Evolutionary conservation across 495 filamentous ascomycete species (phyloP), one percentile per base, ranked within the genome.

Genomic region (Aspergillus hancockii): DNA sequence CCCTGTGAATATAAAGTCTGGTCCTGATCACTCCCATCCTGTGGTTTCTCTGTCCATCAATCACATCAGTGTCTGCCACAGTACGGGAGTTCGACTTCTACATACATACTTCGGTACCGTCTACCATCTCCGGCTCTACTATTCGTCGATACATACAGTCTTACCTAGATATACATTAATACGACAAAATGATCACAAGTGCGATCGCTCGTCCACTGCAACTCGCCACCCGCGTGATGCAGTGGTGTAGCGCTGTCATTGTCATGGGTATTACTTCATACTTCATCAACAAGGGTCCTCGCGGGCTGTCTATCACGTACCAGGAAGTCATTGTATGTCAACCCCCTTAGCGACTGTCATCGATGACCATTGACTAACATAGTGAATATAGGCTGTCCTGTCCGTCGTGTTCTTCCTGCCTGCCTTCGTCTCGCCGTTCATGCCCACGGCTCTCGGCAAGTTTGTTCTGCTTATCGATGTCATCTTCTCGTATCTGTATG

Each of bases 401-500:
- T 85, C 83, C 0, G 79, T 84, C 25, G 78, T 75, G 56, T 84
- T 85, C 73, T 86, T 83, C 76, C 63, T 85, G 4, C 70, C 78
- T 8, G 78, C 82, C 5, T 84, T 86, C 67, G 60, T 85, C 54
- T 79, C 85, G 23, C 77, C 78, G 23, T 76, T 79, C 55, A 69
- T 78, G 56, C 75, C 79, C 3, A 74, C 72, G 5, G 49, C 62
- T 4, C 64, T 80, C 14, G 69, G 73, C 70, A 74, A 72, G 54
- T 78, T 76, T 30, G 69, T 82, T 38, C 68, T 85, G 23, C 56
- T 76, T 0, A 83, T 87, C 67, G 83, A 85, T 65, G 63, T 86
- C 28, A 71, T 86, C 62, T 86, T 87, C 71, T 85, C 83, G 2
- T 86, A 87, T 61, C 81, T 87, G 77, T 80, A 74, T 25, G 71